Evolutionary conservation across 129 eudicot genomes (phyloP), one percentile per base, ranked within the genome.

Genomic region (Mikania micrantha): DNA sequence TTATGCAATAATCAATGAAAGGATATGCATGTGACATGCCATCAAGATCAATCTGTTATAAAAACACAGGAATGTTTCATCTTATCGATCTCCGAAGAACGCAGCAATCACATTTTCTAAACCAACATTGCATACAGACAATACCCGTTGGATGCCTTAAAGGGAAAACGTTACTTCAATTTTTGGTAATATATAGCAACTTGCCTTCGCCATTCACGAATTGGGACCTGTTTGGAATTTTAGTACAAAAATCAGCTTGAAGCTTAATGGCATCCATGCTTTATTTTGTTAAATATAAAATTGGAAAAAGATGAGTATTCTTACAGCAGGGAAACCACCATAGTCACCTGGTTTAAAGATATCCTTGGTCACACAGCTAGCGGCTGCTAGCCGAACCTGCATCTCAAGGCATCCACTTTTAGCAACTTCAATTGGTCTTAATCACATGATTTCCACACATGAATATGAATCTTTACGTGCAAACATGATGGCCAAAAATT

Each of bases 251-350:
- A n/a, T n/a, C n/a, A n/a, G n/a, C n/a, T n/a, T n/a, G n/a, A n/a
- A n/a, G n/a, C n/a, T n/a, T 19, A 27, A 48, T 9, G 29, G 17
- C 17, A n/a, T 52, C 21, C 20, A 56, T 5, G 19, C 12, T 7
- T 52, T 52, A 52, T 6, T 52, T 21, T 27, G 25, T 56, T 31
- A 10, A 8, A 42, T 17, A 15, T 28, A 50, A 50, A 67, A 22
- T 6, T n/a, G n/a, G 21, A 59, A 64, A 31, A 9, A 24, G 1
- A 53, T 21, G 10, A 68, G 62, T 47, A 62, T 66, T 27, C 91
- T 82, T 84, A 93, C 98, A 75, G 95, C 96, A 13, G 96, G 96
- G 71, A 93, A 93, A 69, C 98, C 98, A 49, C 89, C 96, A 77
- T 88, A 88, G 80, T 88, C n/a, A n/a, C n/a, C n/a, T n/a, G n/a